A percentile compares a stretch with the other conserved stretches of the same genome.
Evolutionary conservation across 805 yeast species (phyloP).

Genomic region (Lachancea mirantina): DNA sequence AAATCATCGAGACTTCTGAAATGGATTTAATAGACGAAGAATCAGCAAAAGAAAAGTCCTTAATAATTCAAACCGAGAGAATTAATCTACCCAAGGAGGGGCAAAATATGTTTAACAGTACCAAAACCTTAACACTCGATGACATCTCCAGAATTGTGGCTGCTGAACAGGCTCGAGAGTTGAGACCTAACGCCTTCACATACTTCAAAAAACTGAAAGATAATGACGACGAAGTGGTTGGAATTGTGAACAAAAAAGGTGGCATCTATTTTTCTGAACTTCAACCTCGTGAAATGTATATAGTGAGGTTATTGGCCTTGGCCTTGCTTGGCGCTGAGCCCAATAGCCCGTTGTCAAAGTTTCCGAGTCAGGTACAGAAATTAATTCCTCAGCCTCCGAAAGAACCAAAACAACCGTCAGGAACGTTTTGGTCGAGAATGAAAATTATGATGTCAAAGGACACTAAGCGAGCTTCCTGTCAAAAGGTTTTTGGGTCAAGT

Average conservation of each 20-base stretch:
- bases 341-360: conserved; percentile 14
- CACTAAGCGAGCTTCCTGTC: conserved; percentile 16
- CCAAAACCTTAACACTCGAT: conserved; percentile 82
- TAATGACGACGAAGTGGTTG: conserved; percentile 20
- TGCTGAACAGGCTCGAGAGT: conserved; percentile 91
- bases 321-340: conserved; percentile 25
- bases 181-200: conserved; percentile 85
- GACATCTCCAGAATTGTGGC: conserved; percentile 97
- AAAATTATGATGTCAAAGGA: conserved; percentile 25
- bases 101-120: conserved; percentile 53
- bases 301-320: conserved; percentile 48
- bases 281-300: conserved; percentile 37
- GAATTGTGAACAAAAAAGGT: conserved; percentile 18
- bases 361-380: conserved; percentile 4
- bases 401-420: conserved; percentile 30
- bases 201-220: conserved; percentile 50
- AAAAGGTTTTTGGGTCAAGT: conserved; percentile 71
- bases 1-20: conserved; percentile 48
- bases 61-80: conserved; percentile 25
- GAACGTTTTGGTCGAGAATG: conserved; percentile 27
- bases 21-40: conserved; percentile 18
- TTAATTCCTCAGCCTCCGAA: conserved; percentile 65
- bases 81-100: conserved; percentile 41
- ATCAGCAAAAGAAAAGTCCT: conserved; percentile 24
- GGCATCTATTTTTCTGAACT: conserved; percentile 55